Evolutionary conservation across 805 yeast species (phyloP).

Genomic region (Yamadazyma insecticola): DNA sequence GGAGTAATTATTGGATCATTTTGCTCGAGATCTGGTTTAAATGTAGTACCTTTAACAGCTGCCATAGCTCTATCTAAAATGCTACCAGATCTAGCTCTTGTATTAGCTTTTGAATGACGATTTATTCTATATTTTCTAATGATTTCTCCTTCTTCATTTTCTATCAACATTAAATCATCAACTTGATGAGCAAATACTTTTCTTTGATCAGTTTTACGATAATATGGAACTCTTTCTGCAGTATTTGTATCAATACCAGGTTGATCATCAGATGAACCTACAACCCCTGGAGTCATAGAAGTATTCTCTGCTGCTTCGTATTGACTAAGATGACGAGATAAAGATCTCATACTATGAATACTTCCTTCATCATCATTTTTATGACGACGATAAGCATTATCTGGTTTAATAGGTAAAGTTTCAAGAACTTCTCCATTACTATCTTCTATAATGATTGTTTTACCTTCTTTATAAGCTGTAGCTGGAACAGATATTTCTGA

Average conservation of each 20-base stretch:
- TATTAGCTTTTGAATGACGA: constrained; percentile 35
- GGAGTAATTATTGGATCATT: constrained; percentile 7
- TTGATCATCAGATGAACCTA: too few relatives aligned
- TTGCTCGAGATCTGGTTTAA: constrained; percentile 6
- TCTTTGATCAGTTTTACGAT: constrained; percentile 28
- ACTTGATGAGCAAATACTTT: constrained; percentile 71
- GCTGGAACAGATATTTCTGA: constrained; percentile 9
- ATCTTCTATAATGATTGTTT: constrained; percentile 71
- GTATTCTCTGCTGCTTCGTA: constrained; percentile 29
- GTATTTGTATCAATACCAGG: not conserved
- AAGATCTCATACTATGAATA: constrained; percentile 38
- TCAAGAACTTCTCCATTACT: constrained; percentile 76
- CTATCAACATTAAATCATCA: constrained; percentile 75
- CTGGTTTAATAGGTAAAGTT: constrained; percentile 34
- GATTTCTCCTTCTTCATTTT: constrained; percentile 89
- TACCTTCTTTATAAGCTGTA: constrained; percentile 59
- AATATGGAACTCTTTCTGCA: constrained; percentile 17
- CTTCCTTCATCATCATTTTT: constrained; percentile 18
- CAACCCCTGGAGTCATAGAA: constrained; percentile 6
- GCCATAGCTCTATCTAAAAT: constrained; percentile 45
- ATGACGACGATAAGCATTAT: not conserved
- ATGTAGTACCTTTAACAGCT: constrained; percentile 12
- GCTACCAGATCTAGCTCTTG: constrained; percentile 36
- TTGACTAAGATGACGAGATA: constrained; percentile 31
- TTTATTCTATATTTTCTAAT: constrained; percentile 77